Evolutionary conservation across 768 basidiomycete species (phyloP).

Genomic region (Podaxis carcinomalis): DNA sequence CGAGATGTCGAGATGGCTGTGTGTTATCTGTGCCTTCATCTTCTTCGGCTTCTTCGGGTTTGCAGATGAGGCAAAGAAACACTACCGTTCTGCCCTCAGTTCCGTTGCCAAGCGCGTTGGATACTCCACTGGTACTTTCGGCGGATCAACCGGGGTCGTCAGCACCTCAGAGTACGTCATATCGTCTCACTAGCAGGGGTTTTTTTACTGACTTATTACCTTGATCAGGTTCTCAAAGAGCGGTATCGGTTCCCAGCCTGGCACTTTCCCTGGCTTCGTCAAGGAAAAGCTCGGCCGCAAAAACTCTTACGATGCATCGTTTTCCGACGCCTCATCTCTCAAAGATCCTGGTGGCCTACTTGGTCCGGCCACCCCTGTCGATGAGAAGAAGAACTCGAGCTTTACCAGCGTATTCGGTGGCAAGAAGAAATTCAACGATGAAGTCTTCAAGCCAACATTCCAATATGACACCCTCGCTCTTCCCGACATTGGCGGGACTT

Average conservation of each 20-base stretch:
- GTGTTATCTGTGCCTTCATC: conserved; percentile 42
- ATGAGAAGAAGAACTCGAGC: background rate
- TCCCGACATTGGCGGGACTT: conserved; percentile 33
- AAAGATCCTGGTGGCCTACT: background rate
- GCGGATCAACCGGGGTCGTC: conserved; percentile 20
- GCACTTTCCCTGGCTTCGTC: background rate
- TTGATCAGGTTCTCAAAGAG: conserved; percentile 10
- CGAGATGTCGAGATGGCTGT: conserved; percentile 47
- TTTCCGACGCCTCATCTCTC: background rate
- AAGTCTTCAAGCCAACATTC: conserved; percentile 26
- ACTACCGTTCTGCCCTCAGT: conserved; percentile 39
- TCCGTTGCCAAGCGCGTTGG: conserved; percentile 37
- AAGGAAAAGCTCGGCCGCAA: conserved; percentile 5
- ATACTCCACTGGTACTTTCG: conserved; percentile 19
- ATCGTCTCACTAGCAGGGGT: background rate
- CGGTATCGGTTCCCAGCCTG: background rate
- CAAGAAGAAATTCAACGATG: conserved; percentile 31
- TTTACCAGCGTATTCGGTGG: conserved; percentile 38
- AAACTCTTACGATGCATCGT: background rate
- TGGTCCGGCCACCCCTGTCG: background rate
- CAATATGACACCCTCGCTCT: conserved; percentile 34
- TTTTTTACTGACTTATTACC: background rate
- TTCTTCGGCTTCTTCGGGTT: conserved; percentile 72
- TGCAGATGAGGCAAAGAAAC: conserved; percentile 51
- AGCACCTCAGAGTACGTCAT: conserved; percentile 21